Conservation (phyloP, 2,329 filamentous ascomycete species). For the Teratosphaeria nubilosa region DNA sequence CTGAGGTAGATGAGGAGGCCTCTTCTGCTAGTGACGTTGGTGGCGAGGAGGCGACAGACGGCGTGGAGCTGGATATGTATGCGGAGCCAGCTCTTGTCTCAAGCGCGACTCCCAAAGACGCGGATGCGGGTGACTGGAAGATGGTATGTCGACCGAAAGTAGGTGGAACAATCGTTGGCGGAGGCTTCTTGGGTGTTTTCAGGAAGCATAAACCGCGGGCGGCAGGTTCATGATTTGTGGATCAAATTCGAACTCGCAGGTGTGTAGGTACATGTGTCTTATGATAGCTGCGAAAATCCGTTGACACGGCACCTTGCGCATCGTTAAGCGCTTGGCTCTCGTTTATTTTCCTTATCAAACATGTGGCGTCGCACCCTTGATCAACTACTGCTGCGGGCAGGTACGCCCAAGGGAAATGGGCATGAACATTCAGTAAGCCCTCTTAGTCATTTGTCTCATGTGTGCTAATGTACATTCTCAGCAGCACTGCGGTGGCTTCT, state of each 20-base stretch:
- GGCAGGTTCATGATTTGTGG: neutral
- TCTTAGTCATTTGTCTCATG: neutral
- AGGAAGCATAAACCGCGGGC: slow-evolving; percentile 14
- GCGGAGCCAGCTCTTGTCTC: neutral
- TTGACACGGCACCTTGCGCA: neutral
- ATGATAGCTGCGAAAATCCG: neutral
- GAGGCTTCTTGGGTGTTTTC: slow-evolving; percentile 30
- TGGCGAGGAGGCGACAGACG: neutral
- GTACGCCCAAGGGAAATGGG: neutral
- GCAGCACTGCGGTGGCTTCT: neutral
- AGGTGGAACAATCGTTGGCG: slow-evolving; percentile 27
- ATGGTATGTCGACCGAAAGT: slow-evolving; percentile 32
- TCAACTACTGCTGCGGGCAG: neutral
- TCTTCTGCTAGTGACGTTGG: neutral
- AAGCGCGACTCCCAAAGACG: neutral
- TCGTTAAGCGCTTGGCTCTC: neutral
- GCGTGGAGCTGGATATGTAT: neutral
- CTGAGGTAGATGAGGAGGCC: neutral
- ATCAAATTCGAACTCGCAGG: neutral
- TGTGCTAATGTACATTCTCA: neutral
- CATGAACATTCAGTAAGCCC: neutral
- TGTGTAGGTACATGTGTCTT: neutral
- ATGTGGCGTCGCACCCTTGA: neutral
- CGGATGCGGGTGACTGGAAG: slow-evolving; percentile 6
- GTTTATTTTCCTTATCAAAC: neutral